A percentile compares a stretch with the other conserved stretches of the same genome.
phyloP scores from a whole-genome alignment of 1,284 basidiomycete genomes.

The Exobasidium rhododendri region DNA sequence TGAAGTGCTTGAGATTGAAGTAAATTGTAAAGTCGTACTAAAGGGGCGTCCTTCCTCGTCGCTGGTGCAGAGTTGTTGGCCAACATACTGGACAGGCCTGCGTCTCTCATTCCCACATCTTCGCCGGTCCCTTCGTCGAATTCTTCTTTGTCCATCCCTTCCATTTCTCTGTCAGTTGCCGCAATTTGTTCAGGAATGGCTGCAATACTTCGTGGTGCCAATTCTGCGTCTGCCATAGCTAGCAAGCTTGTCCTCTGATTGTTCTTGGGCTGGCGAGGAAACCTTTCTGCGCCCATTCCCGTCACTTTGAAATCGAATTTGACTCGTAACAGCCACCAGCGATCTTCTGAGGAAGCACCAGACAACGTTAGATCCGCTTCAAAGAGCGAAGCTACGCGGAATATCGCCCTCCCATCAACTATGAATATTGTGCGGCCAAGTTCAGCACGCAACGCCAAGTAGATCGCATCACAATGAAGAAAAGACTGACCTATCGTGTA shows the following conservation, averaged over 20 bases:
- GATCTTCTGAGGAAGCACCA: slow-evolving; percentile 59
- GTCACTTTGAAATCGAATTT: slow-evolving; percentile 37
- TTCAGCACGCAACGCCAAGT: not conserved
- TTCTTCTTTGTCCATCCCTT: not conserved
- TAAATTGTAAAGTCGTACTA: slow-evolving; percentile 35
- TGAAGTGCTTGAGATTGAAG: slow-evolving; percentile 36
- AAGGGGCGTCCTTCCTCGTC: slow-evolving; percentile 26
- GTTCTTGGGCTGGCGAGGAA: slow-evolving; percentile 34
- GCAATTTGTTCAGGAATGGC: slow-evolving; percentile 14
- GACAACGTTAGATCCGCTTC: slow-evolving; percentile 62
- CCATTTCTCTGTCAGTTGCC: slow-evolving; percentile 8
- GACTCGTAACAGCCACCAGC: slow-evolving; percentile 49
- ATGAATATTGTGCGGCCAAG: not conserved
- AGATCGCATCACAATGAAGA: not conserved
- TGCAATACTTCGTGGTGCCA: slow-evolving; percentile 21
- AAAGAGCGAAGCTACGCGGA: slow-evolving; percentile 2
- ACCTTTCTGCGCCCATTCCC: slow-evolving; percentile 28
- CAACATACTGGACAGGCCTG: not conserved
- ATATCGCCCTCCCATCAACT: slow-evolving; percentile 7
- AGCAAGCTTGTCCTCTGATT: slow-evolving; percentile 29
- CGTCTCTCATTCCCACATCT: not conserved
- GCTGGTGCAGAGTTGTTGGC: not conserved
- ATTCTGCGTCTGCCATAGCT: slow-evolving; percentile 34
- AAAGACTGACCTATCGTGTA: slow-evolving; percentile 65
- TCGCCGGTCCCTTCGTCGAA: not conserved